Evolutionary conservation across 2,329 filamentous ascomycete genomes (phyloP).

Genomic region (Epichloe gansuensis): DNA sequence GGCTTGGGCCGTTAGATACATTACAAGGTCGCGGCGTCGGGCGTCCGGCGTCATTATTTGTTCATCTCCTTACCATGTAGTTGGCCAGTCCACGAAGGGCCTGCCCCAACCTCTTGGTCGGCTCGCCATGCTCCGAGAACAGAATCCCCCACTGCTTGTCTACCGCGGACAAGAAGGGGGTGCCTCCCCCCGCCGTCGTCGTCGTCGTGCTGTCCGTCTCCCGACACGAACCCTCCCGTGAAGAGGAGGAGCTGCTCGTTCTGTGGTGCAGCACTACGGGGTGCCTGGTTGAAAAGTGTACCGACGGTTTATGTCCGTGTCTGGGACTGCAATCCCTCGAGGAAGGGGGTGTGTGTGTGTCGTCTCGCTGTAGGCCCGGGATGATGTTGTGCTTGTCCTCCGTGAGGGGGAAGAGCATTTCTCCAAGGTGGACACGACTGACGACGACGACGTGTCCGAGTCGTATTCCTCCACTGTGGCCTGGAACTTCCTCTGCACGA

Average conservation of each 20-base stretch:
- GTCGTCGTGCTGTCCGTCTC: background rate
- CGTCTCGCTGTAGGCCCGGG: background rate
- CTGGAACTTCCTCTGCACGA: constrained; percentile 4
- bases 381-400: too few relatives aligned
- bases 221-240: background rate
- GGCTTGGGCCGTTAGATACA: background rate
- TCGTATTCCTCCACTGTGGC: constrained; percentile 12
- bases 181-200: background rate
- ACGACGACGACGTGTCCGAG: background rate
- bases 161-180: constrained; percentile 26
- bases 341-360: background rate
- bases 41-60: background rate
- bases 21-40: too few relatives aligned
- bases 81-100: constrained; percentile 62
- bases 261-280: constrained; percentile 15
- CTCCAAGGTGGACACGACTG: background rate
- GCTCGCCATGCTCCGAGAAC: constrained; percentile 54
- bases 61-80: constrained; percentile 46
- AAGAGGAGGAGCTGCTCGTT: background rate
- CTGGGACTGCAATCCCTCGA: constrained; percentile 6
- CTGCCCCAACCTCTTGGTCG: constrained; percentile 55
- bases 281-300: constrained; percentile 19
- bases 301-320: constrained; percentile 14
- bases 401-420: background rate
- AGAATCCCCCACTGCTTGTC: constrained; percentile 66